These are phyloP conservation scores for Talaromyces albobiverticillius DNA, from an alignment of 2,329 filamentous ascomycete genomes.

Conservation along the genomic window DNA sequence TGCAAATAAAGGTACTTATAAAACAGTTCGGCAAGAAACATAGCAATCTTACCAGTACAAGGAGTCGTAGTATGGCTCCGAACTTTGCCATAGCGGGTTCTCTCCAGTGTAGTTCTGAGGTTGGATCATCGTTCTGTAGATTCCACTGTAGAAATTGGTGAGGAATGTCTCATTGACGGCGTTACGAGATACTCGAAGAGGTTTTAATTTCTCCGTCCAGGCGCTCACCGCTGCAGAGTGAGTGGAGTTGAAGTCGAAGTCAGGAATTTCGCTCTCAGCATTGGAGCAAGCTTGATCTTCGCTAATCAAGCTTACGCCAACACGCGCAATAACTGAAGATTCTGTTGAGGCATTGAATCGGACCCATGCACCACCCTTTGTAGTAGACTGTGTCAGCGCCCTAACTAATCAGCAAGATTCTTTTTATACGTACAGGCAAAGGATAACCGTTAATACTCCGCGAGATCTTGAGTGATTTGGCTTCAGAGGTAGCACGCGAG, in stretches of 20 bases:
- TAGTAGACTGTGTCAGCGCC: background rate
- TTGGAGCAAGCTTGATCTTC: slow-evolving; percentile 62
- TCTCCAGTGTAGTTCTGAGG: slow-evolving; percentile 70
- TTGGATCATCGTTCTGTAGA: slow-evolving; percentile 66
- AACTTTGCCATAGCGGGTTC: slow-evolving; percentile 62
- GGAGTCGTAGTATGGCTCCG: slow-evolving; percentile 67
- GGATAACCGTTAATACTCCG: slow-evolving; percentile 60
- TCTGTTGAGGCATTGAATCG: slow-evolving; percentile 54
- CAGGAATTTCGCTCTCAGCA: slow-evolving; percentile 64
- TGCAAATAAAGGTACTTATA: background rate
- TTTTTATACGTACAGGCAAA: slow-evolving; percentile 22
- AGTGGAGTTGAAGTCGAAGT: slow-evolving; percentile 59
- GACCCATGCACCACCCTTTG: slow-evolving; percentile 59
- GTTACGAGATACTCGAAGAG: slow-evolving; percentile 33
- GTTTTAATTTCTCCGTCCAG: slow-evolving; percentile 57
- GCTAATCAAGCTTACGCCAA: slow-evolving; percentile 69
- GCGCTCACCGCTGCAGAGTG: slow-evolving; percentile 50
- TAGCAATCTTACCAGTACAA: slow-evolving; percentile 50
- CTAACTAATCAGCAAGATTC: background rate
- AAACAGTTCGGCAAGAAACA: slow-evolving; percentile 29
- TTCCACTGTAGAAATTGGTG: slow-evolving; percentile 63
- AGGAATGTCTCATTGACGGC: slow-evolving; percentile 29
- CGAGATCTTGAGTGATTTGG: slow-evolving; percentile 54
- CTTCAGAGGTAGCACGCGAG: slow-evolving; percentile 54
- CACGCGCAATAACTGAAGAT: slow-evolving; percentile 59